A percentile compares a stretch with the other conserved stretches of the same genome.
phyloP scores from a whole-genome alignment of 202 grass and related monocot genomes.

The Digitaria exilis region DNA sequence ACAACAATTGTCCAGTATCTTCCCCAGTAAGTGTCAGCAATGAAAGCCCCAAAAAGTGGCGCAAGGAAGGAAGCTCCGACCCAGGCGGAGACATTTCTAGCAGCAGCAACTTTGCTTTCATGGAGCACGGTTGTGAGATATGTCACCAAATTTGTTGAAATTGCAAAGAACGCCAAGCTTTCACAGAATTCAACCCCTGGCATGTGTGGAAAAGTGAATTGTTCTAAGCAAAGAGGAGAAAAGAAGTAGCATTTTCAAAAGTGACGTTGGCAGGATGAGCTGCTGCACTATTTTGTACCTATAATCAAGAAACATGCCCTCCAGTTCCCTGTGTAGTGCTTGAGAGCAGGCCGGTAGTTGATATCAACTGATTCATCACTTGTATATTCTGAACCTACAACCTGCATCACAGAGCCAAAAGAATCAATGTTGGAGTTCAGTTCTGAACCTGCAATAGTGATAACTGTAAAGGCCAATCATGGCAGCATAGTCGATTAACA shows the following conservation, averaged over 20 bases:
- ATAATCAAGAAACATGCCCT: slow-evolving; percentile 8
- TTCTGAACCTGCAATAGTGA: background rate
- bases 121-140: slow-evolving; percentile 42
- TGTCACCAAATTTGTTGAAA: slow-evolving; percentile 29
- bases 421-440: background rate
- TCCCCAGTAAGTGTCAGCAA: slow-evolving; percentile 43
- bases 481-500: background rate
- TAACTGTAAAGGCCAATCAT: background rate
- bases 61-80: slow-evolving; percentile 8
- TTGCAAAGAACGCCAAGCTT: background rate
- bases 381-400: slow-evolving; percentile 1
- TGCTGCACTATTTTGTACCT: background rate
- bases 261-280: background rate
- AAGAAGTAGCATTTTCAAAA: background rate
- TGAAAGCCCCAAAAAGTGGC: slow-evolving; percentile 24
- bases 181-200: slow-evolving; percentile 31
- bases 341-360: slow-evolving; percentile 25
- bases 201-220: background rate
- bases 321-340: slow-evolving; percentile 15
- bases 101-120: slow-evolving; percentile 26
- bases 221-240: background rate
- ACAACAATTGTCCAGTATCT: slow-evolving; percentile 23
- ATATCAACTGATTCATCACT: slow-evolving; percentile 32
- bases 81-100: slow-evolving; percentile 34
- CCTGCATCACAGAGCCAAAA: background rate